These are phyloP conservation scores for Barnettozyma pratensis DNA, from an alignment of 805 yeast genomes.

Conservation along the genomic window DNA sequence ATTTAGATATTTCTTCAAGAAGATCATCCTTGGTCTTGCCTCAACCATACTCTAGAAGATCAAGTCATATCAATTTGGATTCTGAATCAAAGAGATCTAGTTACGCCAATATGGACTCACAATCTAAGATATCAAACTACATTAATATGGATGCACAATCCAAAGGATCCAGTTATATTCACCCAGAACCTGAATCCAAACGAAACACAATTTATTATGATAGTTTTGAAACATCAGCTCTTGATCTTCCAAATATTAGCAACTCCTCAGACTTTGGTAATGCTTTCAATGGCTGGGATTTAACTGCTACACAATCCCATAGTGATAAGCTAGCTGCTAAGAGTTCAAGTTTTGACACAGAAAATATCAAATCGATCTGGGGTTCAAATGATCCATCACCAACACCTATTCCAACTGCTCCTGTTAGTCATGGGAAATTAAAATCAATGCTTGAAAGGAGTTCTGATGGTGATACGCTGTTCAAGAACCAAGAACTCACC, in stretches of 20 bases:
- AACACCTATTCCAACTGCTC: slow-evolving; percentile 1
- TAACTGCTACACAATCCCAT: slow-evolving; percentile 2
- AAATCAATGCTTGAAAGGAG: slow-evolving; percentile 13
- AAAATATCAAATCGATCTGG: slow-evolving; percentile 20
- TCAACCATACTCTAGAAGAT: background rate
- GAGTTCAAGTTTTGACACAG: background rate
- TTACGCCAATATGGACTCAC: background rate
- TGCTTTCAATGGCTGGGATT: slow-evolving; percentile 34
- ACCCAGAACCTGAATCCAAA: background rate
- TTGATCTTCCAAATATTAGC: slow-evolving; percentile 39
- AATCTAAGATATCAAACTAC: background rate
- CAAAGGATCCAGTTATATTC: too few relatives aligned
- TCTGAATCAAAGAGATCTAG: background rate
- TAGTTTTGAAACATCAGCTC: background rate
- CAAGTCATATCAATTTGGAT: background rate
- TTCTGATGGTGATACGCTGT: slow-evolving; percentile 12
- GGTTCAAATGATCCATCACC: slow-evolving; percentile 11
- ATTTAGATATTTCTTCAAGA: slow-evolving; percentile 14
- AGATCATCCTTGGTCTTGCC: slow-evolving; percentile 14
- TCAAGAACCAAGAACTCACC: slow-evolving; percentile 14
- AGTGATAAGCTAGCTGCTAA: background rate
- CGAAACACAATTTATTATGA: slow-evolving; percentile 3
- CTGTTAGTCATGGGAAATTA: slow-evolving; percentile 14
- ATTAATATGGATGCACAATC: background rate
- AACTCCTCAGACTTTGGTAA: slow-evolving; percentile 44